phyloP scores from a whole-genome alignment of 2,329 filamentous ascomycete genomes.

The Epichloe brachyelytri region DNA sequence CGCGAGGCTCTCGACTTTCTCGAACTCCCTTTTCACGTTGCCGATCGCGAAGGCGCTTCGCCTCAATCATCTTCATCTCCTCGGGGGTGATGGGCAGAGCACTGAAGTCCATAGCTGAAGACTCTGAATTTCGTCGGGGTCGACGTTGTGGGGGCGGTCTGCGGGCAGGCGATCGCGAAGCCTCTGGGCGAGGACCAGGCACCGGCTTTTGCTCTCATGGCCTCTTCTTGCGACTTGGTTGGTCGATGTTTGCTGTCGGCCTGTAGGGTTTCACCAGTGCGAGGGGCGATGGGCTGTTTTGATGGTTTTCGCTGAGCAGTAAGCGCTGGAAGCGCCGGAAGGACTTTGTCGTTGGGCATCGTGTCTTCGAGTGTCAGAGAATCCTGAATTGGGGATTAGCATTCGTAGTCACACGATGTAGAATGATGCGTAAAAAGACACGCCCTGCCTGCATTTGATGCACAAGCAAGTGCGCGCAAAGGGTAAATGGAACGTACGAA shows the following conservation, averaged over 20 bases:
- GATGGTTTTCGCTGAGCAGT: constrained; percentile 25
- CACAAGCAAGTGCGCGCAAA: neutral
- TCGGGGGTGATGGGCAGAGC: constrained; percentile 48
- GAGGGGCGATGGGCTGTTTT: constrained; percentile 12
- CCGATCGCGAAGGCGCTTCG: constrained; percentile 15
- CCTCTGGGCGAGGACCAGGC: constrained; percentile 17
- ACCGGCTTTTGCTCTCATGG: constrained; percentile 33
- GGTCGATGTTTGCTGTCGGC: constrained; percentile 39
- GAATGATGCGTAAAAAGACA: neutral
- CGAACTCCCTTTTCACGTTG: constrained; percentile 11
- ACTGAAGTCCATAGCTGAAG: constrained; percentile 50
- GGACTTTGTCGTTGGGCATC: constrained; percentile 16
- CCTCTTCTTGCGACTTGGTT: constrained; percentile 54
- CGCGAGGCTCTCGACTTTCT: constrained; percentile 9
- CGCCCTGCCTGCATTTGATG: neutral
- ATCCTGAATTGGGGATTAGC: constrained; percentile 34
- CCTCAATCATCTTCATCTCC: constrained; percentile 26
- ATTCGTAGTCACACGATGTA: neutral
- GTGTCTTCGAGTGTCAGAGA: constrained; percentile 55
- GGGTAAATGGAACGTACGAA: constrained; percentile 49
- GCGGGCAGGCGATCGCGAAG: constrained; percentile 26
- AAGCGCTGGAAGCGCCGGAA: constrained; percentile 20
- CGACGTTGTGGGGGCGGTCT: constrained; percentile 29
- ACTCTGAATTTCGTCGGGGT: constrained; percentile 66
- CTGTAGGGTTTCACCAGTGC: constrained; percentile 31